Conservation (phyloP, 306 rosid species). For the Erythrophleum fordii region DNA sequence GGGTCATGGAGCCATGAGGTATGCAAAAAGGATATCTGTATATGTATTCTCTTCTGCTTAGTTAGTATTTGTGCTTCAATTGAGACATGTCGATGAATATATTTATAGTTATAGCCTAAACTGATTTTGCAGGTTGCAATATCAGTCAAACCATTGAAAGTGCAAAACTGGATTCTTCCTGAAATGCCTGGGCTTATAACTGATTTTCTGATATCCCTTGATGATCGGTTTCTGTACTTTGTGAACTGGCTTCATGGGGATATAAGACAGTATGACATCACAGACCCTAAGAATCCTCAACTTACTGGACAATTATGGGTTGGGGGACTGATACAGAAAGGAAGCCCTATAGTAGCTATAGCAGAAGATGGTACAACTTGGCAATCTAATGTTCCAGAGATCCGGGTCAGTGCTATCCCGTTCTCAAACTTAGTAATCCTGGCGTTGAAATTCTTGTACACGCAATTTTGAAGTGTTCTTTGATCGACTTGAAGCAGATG, state of each 20-base stretch:
- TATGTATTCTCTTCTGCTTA: constrained; percentile 1
- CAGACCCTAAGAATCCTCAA: constrained; percentile 71
- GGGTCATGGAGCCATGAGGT: constrained; percentile 97
- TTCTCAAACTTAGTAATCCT: neutral
- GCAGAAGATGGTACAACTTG: constrained; percentile 72
- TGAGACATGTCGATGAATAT: neutral
- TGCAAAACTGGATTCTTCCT: constrained; percentile 92
- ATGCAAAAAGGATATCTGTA: constrained; percentile 15
- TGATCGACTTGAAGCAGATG: too few species aligned
- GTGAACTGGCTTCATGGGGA: constrained; percentile 99
- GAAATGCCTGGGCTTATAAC: constrained; percentile 97
- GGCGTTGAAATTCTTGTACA: neutral
- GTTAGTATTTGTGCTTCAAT: neutral
- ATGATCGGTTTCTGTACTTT: constrained; percentile 82
- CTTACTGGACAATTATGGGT: constrained; percentile 87
- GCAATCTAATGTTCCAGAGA: constrained; percentile 82
- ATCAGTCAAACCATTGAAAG: constrained; percentile 77
- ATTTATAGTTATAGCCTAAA: constrained; percentile 9
- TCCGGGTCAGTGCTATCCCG: constrained; percentile 60
- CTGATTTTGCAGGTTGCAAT: constrained; percentile 66
- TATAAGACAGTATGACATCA: constrained; percentile 87
- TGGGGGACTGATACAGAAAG: constrained; percentile 84
- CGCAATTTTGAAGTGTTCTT: neutral
- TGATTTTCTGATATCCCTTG: constrained; percentile 86
- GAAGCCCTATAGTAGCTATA: constrained; percentile 66